Conservation (phyloP, 2,329 filamentous ascomycete genomes). For the Epichloe glyceriae region DNA sequence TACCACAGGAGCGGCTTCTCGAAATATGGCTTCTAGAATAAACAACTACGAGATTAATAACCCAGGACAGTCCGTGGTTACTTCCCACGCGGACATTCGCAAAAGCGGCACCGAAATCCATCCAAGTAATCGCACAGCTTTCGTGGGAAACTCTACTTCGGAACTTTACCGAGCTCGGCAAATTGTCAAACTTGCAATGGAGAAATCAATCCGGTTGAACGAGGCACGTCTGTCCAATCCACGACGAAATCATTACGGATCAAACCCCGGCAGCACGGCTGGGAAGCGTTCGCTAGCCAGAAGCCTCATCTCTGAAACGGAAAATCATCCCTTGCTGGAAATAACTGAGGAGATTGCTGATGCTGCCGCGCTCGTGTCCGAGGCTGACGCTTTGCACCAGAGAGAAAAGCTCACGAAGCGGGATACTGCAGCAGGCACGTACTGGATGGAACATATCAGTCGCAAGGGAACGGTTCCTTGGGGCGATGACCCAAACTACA, state of each 20-base stretch:
- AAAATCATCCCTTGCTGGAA: background rate
- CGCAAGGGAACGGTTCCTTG: slow-evolving; percentile 3
- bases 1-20: too few species aligned
- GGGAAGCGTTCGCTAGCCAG: too few species aligned
- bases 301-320: too few species aligned
- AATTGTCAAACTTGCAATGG: background rate
- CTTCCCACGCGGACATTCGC: too few species aligned
- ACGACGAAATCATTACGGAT: background rate
- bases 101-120: too few species aligned
- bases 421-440: background rate
- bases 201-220: background rate
- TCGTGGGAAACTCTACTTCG: too few species aligned
- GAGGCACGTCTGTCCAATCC: background rate
- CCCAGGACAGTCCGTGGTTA: too few species aligned
- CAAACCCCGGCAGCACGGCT: background rate
- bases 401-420: background rate
- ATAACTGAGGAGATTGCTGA: background rate
- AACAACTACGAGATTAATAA: too few species aligned
- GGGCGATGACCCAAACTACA: slow-evolving; percentile 7
- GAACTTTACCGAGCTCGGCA: background rate
- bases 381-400: background rate
- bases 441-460: background rate
- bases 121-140: too few species aligned
- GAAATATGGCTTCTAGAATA: too few species aligned
- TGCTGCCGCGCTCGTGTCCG: background rate